Evolutionary conservation across 345 rosid genomes (phyloP).

Genomic region (Mangifera indica): DNA sequence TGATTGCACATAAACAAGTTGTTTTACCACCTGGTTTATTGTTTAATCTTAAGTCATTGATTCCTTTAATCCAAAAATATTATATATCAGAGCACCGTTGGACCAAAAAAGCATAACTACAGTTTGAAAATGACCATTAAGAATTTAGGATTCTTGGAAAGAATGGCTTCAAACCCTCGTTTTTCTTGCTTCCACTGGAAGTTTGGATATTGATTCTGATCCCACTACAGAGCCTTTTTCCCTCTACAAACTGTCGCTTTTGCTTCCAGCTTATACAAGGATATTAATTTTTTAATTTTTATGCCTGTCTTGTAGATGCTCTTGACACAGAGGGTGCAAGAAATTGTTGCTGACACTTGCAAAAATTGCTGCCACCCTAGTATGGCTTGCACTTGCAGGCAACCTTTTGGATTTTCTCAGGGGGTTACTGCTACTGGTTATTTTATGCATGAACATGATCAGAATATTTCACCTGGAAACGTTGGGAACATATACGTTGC

Average conservation of each 20-base stretch:
- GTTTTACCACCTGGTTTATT: slow-evolving; percentile 11
- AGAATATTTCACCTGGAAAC: slow-evolving; percentile 48
- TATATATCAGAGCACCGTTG: background rate
- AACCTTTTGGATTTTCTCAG: slow-evolving; percentile 63
- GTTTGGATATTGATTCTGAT: slow-evolving; percentile 7
- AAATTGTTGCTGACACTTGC: slow-evolving; percentile 84
- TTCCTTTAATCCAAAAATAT: background rate
- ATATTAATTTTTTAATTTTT: slow-evolving; percentile 20
- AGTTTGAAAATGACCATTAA: background rate
- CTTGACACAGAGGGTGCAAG: slow-evolving; percentile 84
- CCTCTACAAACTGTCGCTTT: slow-evolving; percentile 1
- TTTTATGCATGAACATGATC: slow-evolving; percentile 75
- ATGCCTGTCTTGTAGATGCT: slow-evolving; percentile 66
- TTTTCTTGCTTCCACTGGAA: slow-evolving; percentile 8
- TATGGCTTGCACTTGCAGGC: slow-evolving; percentile 78
- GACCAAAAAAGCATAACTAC: background rate
- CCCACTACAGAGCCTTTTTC: slow-evolving; percentile 18
- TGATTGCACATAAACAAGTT: background rate
- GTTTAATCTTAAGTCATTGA: slow-evolving; percentile 12
- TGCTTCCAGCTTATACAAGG: slow-evolving; percentile 14
- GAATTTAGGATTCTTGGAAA: background rate
- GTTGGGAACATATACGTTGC: slow-evolving; percentile 65
- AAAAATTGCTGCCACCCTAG: slow-evolving; percentile 71
- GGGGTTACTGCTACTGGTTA: slow-evolving; percentile 56
- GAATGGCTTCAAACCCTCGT: background rate